Percentiles rank a stretch among this genome's conserved stretches.
Evolutionary conservation across 2,329 filamentous ascomycete genomes (phyloP).

Genomic region (Pseudogymnoascus pannorum): DNA sequence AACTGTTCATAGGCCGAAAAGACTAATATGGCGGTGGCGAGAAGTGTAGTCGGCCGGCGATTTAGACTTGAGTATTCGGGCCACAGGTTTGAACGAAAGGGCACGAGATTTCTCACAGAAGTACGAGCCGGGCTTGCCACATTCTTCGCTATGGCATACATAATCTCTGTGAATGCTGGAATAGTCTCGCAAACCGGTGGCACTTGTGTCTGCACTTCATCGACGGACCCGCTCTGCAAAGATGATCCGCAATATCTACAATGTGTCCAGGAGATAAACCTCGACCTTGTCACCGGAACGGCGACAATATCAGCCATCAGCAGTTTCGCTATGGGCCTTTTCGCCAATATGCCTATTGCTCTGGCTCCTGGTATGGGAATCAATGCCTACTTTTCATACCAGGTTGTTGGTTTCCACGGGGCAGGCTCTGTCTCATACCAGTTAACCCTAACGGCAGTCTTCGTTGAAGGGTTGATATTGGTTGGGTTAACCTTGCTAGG

Average conservation of each 20-base stretch:
- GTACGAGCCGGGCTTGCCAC: slow-evolving; percentile 75
- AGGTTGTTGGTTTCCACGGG: slow-evolving; percentile 69
- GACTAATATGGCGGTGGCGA: slow-evolving; percentile 42
- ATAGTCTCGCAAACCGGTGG: slow-evolving; percentile 42
- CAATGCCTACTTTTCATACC: slow-evolving; percentile 80
- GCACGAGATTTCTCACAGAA: slow-evolving; percentile 74
- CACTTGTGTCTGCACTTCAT: slow-evolving; percentile 62
- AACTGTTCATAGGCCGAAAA: slow-evolving; percentile 1
- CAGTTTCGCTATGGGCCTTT: slow-evolving; percentile 76
- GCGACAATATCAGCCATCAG: slow-evolving; percentile 73
- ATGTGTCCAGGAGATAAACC: slow-evolving; percentile 44
- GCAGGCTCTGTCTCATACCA: slow-evolving; percentile 65
- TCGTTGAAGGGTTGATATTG: slow-evolving; percentile 83
- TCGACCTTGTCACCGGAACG: slow-evolving; percentile 77
- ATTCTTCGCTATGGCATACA: slow-evolving; percentile 62
- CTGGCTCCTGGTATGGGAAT: slow-evolving; percentile 72
- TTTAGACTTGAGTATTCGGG: slow-evolving; percentile 78
- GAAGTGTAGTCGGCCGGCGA: slow-evolving; percentile 58
- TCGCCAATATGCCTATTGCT: slow-evolving; percentile 68
- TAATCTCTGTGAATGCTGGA: slow-evolving; percentile 47
- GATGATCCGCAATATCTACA: slow-evolving; percentile 52
- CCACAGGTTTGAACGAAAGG: slow-evolving; percentile 50
- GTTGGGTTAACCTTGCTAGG: slow-evolving; percentile 71
- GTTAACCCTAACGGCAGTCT: slow-evolving; percentile 76
- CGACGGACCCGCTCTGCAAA: slow-evolving; percentile 46